Evolutionary conservation across 2,329 filamentous ascomycete genomes (phyloP), one percentile per base, ranked within the genome.

Genomic region (Dactylellina parvicollis): DNA sequence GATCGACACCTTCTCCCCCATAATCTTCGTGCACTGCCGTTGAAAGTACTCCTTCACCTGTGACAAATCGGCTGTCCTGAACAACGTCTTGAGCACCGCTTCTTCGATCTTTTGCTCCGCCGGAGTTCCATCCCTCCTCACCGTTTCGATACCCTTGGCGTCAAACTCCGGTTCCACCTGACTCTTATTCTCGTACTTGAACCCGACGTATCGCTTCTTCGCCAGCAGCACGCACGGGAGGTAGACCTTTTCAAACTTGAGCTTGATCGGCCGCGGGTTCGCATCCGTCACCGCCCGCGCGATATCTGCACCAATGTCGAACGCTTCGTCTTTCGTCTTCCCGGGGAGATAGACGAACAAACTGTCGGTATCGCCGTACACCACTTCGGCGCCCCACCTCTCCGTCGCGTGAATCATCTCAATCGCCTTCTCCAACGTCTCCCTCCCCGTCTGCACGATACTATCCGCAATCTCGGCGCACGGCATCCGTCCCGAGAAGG

Each of bases 221-320:
- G 96, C 92, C 0, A 99, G 85, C 3, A 99, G 85, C 0, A 98
- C 88, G 79, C 94, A 98, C 0, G 96, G 95, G 75, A 96, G 91
- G 80, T 99, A 99, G 1, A 99, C 94, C 78, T 99, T 99, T 80
- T 99, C 95, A 77, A 99, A 97, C 80, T 98, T 98, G 75, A 99
- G 89, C 81, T 96, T 98, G 76, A 99, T 84, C 0, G 95, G 95
- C 0, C 89, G 87, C 1, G 95, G 96, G 78, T 97, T 99, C 83
- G 91, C 90, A 61, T 92, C 86, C 0, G 95, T 98, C 66, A 99
- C 88, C 12, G 89, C 89, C 78, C 90, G 87, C 32, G 93, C 90
- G 74, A 99, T 99, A 79, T 98, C 94, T 76, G 93, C 88, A 28
- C 95, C 96, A 59, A 99, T 92, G 61, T 89, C 86, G 80, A 99